Evolutionary conservation across 2,329 filamentous ascomycete species (phyloP), one percentile per base, ranked within the genome.

Genomic region (Aotearoamyces nothofagi): DNA sequence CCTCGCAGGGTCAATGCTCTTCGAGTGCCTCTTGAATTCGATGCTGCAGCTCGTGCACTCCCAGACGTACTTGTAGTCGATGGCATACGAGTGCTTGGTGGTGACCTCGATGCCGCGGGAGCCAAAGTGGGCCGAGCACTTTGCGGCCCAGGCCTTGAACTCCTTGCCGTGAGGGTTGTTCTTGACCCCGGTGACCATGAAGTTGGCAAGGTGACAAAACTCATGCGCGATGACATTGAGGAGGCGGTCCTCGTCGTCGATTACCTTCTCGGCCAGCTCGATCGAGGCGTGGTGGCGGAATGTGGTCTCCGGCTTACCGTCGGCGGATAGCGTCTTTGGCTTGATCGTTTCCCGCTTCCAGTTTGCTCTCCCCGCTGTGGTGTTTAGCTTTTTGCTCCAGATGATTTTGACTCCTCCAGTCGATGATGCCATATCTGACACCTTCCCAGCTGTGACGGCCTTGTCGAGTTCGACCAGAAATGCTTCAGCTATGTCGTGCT

Each of bases 221-320:
- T 98, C 90, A 50, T 98, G 90, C 0, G 87, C 83, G n/a, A 96
- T 57, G 0, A 90, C 84, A 51, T 94, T 94, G 38, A 90, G 64
- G 1, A 96, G 65, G 3, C 82, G 71, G 33, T 78, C 54, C 40
- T 80, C 70, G 44, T 77, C 67, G 47, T 83, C 73, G 36, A 96
- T 84, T 26, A 94, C 76, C 50, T 92, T 92, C 31, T 81, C 73
- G 0, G 86, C 82, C 3, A 96, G 69, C 49, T 96, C 86, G 45
- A 96, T 93, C 10, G 63, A 71, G 7, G 82, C 83, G 42, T 69
- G 55, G 49, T 87, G 72, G 15, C 56, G 54, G 40, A 62, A 13
- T 25, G 16, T 19, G 5, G 30, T 24, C 4, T 13, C 16, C 16
- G 31, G 5, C 24, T 30, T 17, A 12, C 28, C 8, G 16, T 35